These are phyloP conservation scores for Phytopythium cucurbitacearum DNA, from an alignment of 352 stramenopile genomes.

Conservation along the genomic window DNA sequence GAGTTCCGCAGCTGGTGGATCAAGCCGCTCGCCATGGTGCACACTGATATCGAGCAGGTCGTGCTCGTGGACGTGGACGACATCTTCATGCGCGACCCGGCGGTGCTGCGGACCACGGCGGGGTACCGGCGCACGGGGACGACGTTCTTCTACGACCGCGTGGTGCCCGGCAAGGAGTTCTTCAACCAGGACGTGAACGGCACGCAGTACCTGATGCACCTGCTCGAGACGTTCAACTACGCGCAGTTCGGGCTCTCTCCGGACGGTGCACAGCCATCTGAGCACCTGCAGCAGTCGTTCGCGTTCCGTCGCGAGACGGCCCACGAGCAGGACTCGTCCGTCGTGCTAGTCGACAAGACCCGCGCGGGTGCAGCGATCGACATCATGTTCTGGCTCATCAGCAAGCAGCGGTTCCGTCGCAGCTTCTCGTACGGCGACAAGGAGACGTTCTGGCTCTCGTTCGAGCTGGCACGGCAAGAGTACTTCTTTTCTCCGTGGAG, in stretches of 20 bases:
- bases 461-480: conserved; percentile 31
- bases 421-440: conserved; percentile 58
- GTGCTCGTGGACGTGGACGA: conserved; percentile 48
- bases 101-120: conserved; percentile 20
- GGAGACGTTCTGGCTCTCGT: conserved; percentile 65
- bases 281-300: conserved; percentile 26
- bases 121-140: conserved; percentile 38
- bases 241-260: conserved; percentile 19
- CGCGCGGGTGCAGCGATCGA: conserved; percentile 25
- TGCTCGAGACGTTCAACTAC: conserved; percentile 47
- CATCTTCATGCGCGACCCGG: conserved; percentile 37
- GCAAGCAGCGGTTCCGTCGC: conserved; percentile 33
- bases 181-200: conserved; percentile 23
- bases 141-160: conserved; percentile 34
- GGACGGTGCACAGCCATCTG: conserved; percentile 4
- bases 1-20: conserved; percentile 36
- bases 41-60: conserved; percentile 27
- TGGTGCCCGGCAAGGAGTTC: conserved; percentile 19
- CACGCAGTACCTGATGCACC: conserved; percentile 31
- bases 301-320: conserved; percentile 34
- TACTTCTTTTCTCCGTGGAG: conserved; percentile 66
- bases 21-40: conserved; percentile 29
- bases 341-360: conserved; percentile 43
- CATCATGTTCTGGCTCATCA: conserved; percentile 54
- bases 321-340: conserved; percentile 62